These are phyloP conservation scores for Melampsora abietis-canadensis DNA, from an alignment of 1,284 basidiomycete genomes.

Conservation along the genomic window DNA sequence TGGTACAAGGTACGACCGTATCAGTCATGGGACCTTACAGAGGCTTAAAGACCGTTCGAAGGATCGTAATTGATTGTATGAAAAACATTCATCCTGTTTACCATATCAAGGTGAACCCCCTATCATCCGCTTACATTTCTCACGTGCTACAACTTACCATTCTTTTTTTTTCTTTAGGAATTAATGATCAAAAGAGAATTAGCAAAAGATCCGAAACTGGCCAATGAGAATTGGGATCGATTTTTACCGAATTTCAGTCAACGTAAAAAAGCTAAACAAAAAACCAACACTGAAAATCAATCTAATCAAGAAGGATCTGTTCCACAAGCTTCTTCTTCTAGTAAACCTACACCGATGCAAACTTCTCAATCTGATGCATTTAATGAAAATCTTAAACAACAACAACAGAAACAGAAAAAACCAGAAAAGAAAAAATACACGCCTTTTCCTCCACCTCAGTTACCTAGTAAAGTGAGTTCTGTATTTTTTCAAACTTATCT, in stretches of 20 bases:
- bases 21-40: slow-evolving; percentile 96
- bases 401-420: slow-evolving; percentile 55
- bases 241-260: slow-evolving; percentile 97
- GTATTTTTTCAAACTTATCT: background rate
- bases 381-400: slow-evolving; percentile 44
- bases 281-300: slow-evolving; percentile 55
- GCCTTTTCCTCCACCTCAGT: slow-evolving; percentile 93
- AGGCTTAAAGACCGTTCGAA: slow-evolving; percentile 87
- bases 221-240: slow-evolving; percentile 90
- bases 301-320: slow-evolving; percentile 20
- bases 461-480: slow-evolving; percentile 73
- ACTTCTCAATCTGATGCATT: background rate
- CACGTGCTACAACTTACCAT: background rate
- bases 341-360: slow-evolving; percentile 5
- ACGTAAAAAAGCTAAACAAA: slow-evolving; percentile 80
- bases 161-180: slow-evolving; percentile 61
- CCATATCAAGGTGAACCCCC: slow-evolving; percentile 76
- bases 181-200: slow-evolving; percentile 98
- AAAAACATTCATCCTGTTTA: slow-evolving; percentile 99
- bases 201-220: slow-evolving; percentile 95
- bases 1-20: slow-evolving; percentile 97
- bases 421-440: slow-evolving; percentile 91
- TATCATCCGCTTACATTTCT: background rate
- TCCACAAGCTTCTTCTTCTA: slow-evolving; percentile 43
- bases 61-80: slow-evolving; percentile 97